Evolutionary conservation across 768 basidiomycete genomes (phyloP).

Genomic region (Lentinula raphanica): DNA sequence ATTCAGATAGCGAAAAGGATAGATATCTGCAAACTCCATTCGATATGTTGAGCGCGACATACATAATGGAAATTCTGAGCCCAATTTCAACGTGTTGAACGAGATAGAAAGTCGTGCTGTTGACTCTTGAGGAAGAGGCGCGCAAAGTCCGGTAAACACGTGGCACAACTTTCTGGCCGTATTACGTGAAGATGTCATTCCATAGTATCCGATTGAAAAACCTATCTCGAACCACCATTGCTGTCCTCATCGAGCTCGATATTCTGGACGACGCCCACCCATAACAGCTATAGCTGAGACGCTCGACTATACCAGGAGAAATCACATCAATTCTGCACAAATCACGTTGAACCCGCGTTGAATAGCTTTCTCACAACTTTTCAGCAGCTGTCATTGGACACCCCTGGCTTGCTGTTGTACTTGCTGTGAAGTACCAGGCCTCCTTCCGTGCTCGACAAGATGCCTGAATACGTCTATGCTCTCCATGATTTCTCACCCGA

Average conservation of each 20-base stretch:
- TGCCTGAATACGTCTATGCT: slow-evolving; percentile 84
- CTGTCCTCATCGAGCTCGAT: neutral
- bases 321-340: neutral
- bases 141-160: neutral
- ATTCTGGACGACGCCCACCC: neutral
- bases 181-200: neutral
- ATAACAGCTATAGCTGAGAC: neutral
- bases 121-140: too few relatives aligned
- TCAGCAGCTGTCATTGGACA: neutral
- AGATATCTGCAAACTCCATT: too few relatives aligned
- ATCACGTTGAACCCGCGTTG: neutral
- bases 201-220: neutral
- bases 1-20: too few relatives aligned
- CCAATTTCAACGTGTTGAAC: too few relatives aligned
- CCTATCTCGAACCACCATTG: neutral
- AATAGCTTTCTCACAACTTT: neutral
- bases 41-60: too few relatives aligned
- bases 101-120: too few relatives aligned
- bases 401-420: neutral
- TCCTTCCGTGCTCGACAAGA: slow-evolving; percentile 19
- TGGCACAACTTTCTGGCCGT: neutral
- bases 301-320: neutral
- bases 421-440: neutral
- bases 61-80: too few relatives aligned
- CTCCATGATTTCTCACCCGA: slow-evolving; percentile 87